phyloP scores from a whole-genome alignment of 1,284 basidiomycete species.

The Fomitopsis betulina region DNA sequence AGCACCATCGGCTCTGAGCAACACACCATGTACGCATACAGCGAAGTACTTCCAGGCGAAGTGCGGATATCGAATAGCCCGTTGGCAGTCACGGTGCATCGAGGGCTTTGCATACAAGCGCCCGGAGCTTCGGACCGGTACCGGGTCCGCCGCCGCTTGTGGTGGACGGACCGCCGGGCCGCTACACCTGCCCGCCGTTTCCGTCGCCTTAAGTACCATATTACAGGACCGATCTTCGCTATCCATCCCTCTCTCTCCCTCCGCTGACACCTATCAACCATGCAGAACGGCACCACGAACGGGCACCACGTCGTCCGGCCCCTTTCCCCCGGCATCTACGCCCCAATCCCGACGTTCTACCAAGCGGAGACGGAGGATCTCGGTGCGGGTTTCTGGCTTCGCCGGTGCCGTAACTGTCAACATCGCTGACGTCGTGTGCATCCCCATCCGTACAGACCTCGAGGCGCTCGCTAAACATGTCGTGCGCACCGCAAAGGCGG shows the following conservation, averaged over 20 bases:
- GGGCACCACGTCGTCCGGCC: constrained; percentile 33
- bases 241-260: background rate
- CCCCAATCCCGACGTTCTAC: constrained; percentile 86
- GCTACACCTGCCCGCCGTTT: background rate
- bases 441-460: constrained; percentile 47
- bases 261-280: background rate
- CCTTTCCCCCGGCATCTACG: constrained; percentile 75
- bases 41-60: too few species aligned
- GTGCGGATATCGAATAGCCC: too few species aligned
- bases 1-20: background rate
- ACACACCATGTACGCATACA: background rate
- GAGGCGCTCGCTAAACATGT: constrained; percentile 73
- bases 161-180: constrained; percentile 4
- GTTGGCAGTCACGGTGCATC: too few species aligned
- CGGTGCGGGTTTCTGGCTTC: constrained; percentile 41
- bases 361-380: constrained; percentile 71
- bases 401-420: background rate
- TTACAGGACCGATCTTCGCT: background rate
- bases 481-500: constrained; percentile 61
- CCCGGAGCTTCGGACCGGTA: background rate
- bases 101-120: background rate
- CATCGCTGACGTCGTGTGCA: background rate
- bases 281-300: constrained; percentile 12
- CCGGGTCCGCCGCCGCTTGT: background rate
- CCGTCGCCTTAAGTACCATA: constrained; percentile 2